Conservation (phyloP, 352 stramenopile genomes). For the Phytophthora uliginosa region DNA sequence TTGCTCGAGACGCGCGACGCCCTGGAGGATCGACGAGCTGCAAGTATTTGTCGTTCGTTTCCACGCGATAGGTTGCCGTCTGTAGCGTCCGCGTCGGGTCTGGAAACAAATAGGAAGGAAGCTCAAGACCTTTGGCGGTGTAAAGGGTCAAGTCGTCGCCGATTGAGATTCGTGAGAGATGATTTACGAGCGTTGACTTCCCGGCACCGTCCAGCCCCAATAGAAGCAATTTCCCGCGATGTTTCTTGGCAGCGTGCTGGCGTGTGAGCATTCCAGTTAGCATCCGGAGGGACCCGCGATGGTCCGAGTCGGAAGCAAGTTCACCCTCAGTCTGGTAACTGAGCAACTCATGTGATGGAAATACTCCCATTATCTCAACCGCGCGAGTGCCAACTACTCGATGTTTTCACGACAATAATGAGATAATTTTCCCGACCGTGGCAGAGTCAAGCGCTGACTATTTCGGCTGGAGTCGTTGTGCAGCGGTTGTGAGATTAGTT, state of each 20-base stretch:
- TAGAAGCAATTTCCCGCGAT: conserved; percentile 54
- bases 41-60: conserved; percentile 47
- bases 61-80: conserved; percentile 48
- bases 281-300: conserved; percentile 30
- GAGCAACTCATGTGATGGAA: conserved; percentile 48
- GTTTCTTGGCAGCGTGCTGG: conserved; percentile 47
- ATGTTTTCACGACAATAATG: not conserved
- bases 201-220: conserved; percentile 67
- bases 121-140: conserved; percentile 14
- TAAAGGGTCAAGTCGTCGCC: conserved; percentile 33
- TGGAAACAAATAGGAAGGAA: conserved; percentile 34
- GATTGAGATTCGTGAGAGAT: conserved; percentile 43
- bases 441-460: conserved; percentile 12
- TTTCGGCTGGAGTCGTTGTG: conserved; percentile 23
- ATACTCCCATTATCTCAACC: conserved; percentile 42
- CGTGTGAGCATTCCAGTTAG: conserved; percentile 35
- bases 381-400: not conserved
- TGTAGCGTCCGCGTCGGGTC: conserved; percentile 38
- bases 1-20: conserved; percentile 37
- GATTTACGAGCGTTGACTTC: conserved; percentile 67
- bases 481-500: conserved; percentile 17
- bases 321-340: conserved; percentile 21
- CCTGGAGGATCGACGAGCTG: conserved; percentile 61
- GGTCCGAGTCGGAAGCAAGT: conserved; percentile 22
- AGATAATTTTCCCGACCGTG: too few relatives aligned